These are phyloP conservation scores for Solanum etuberosum DNA, from an alignment of 257 asterid species.

Conservation along the genomic window DNA sequence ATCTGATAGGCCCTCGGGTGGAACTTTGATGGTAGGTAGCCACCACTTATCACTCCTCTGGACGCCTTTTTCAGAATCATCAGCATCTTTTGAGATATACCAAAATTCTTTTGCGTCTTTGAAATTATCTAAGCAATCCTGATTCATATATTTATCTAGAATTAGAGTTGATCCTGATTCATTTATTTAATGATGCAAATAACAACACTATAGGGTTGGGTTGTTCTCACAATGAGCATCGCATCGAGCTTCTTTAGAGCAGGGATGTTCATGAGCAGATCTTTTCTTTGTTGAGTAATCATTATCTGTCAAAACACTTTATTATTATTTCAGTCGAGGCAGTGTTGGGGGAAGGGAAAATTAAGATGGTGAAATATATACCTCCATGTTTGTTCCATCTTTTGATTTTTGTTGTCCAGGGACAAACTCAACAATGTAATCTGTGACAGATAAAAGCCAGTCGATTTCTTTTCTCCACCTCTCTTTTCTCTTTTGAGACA, in stretches of 20 bases:
- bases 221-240: conserved; percentile 58
- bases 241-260: conserved; percentile 73
- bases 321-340: background rate
- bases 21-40: conserved; percentile 78
- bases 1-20: conserved; percentile 62
- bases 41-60: conserved; percentile 77
- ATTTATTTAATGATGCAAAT: background rate
- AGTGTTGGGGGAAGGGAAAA: background rate
- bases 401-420: conserved; percentile 42
- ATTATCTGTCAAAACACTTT: conserved; percentile 34
- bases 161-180: background rate
- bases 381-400: conserved; percentile 58
- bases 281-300: conserved; percentile 69
- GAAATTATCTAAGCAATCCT: conserved; percentile 63
- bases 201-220: background rate
- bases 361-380: background rate
- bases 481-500: conserved; percentile 45
- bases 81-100: conserved; percentile 57
- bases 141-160: background rate
- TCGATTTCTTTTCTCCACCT: conserved; percentile 64
- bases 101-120: conserved; percentile 50
- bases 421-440: conserved; percentile 44
- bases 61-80: conserved; percentile 56
- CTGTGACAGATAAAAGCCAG: conserved; percentile 61
- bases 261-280: conserved; percentile 58